These are phyloP conservation scores for Fusarium sulawesiense DNA, from an alignment of 2,329 filamentous ascomycete genomes.

Conservation along the genomic window DNA sequence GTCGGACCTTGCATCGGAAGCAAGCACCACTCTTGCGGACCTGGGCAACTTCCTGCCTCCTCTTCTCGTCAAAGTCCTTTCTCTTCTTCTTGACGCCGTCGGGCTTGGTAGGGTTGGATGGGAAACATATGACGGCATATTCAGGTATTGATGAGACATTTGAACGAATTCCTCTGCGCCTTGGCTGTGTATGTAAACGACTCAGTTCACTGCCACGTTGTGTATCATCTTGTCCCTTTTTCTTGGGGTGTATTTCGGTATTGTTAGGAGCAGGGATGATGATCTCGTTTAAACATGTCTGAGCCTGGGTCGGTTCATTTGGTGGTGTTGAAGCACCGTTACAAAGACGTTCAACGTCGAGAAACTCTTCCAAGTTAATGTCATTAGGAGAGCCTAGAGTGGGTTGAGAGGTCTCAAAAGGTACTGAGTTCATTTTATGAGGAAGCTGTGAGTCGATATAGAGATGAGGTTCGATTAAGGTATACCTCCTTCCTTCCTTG, in stretches of 20 bases:
- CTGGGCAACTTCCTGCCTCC: conserved; percentile 44
- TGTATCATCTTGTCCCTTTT: conserved; percentile 2
- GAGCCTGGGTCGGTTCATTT: conserved; percentile 20
- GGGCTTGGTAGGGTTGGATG: conserved; percentile 44
- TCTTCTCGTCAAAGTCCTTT: conserved; percentile 44
- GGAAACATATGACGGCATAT: conserved; percentile 46
- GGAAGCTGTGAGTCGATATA: background rate
- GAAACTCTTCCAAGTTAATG: conserved; percentile 41
- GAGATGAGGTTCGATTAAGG: conserved; percentile 7
- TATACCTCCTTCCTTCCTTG: conserved; percentile 21
- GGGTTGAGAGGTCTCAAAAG: background rate
- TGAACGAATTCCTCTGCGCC: conserved; percentile 10
- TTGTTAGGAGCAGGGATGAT: conserved; percentile 18
- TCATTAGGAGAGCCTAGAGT: background rate
- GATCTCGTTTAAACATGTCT: conserved; percentile 23
- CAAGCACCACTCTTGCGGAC: conserved; percentile 46
- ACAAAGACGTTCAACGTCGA: conserved; percentile 42
- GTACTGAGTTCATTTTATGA: conserved; percentile 8
- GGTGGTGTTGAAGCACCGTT: conserved; percentile 25
- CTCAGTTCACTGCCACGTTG: background rate
- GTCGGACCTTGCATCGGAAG: conserved; percentile 44
- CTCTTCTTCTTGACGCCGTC: conserved; percentile 45
- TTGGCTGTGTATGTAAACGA: background rate
- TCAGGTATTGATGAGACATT: conserved; percentile 24
- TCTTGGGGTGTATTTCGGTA: conserved; percentile 4